Evolutionary conservation across 164 flowering plant species (phyloP).

Genomic region (Houttuynia cordata): DNA sequence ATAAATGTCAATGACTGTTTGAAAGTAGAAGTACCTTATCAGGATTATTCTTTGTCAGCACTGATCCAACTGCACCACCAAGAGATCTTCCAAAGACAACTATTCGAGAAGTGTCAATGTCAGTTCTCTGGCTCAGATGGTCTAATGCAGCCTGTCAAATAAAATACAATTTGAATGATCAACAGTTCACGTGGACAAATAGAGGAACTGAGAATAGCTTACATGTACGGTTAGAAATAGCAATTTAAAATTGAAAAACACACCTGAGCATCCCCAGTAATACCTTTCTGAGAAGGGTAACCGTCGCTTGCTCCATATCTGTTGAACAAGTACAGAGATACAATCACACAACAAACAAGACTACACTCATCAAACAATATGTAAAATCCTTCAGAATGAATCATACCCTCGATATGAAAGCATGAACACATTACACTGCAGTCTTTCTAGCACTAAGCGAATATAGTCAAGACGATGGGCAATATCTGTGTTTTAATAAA

Average conservation of each 20-base stretch:
- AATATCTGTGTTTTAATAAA: constrained; percentile 56
- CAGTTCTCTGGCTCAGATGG: constrained; percentile 76
- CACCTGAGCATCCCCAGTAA: constrained; percentile 89
- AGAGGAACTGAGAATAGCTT: background rate
- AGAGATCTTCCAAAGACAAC: constrained; percentile 96
- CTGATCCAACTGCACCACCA: constrained; percentile 98
- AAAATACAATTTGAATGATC: background rate
- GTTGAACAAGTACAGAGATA: constrained; percentile 8
- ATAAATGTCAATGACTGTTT: no score
- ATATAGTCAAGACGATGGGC: constrained; percentile 99
- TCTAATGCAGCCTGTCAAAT: constrained; percentile 80
- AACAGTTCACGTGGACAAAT: background rate
- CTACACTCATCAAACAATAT: background rate
- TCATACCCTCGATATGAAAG: constrained; percentile 94
- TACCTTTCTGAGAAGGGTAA: constrained; percentile 88
- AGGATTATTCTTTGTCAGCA: constrained; percentile 76
- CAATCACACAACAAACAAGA: background rate
- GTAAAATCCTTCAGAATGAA: background rate
- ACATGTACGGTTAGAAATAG: background rate
- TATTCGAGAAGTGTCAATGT: constrained; percentile 83
- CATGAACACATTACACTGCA: constrained; percentile 99
- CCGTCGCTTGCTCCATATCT: constrained; percentile 99
- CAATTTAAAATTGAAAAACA: constrained; percentile 1
- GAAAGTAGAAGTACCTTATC: constrained; percentile 55
- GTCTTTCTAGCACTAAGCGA: constrained; percentile 71